phyloP scores from a whole-genome alignment of 225 moss, liverwort and hornwort genomes.

The Marchantia paleacea region DNA sequence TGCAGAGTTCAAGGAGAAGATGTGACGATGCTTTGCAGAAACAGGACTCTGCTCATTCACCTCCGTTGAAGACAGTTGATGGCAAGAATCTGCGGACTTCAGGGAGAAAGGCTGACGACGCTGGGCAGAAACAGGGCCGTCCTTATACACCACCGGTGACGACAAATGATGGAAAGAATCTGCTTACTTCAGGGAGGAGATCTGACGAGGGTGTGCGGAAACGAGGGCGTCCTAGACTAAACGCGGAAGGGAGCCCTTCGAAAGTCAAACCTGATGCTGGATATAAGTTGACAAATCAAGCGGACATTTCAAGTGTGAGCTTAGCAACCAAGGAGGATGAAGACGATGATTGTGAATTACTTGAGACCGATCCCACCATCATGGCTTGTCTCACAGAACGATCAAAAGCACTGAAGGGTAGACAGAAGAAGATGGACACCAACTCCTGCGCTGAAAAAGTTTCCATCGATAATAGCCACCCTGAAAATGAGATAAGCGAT shows the following conservation, averaged over 20 bases:
- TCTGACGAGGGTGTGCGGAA: neutral
- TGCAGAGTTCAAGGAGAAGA: too few species aligned
- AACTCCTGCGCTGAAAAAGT: neutral
- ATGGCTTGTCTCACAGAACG: neutral
- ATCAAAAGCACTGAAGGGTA: neutral
- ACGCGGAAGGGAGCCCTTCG: neutral
- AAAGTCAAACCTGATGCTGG: neutral
- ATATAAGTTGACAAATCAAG: neutral
- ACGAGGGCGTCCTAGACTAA: too few species aligned
- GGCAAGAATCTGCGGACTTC: constrained; percentile 1
- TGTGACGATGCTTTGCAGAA: too few species aligned
- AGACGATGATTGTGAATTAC: neutral
- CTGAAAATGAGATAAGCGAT: neutral
- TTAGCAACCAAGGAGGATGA: neutral
- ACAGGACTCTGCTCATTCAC: too few species aligned
- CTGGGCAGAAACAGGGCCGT: neutral
- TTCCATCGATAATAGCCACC: neutral
- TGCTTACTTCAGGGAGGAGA: neutral
- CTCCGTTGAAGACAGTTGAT: neutral
- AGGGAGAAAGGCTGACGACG: neutral
- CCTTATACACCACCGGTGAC: neutral
- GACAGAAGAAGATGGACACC: neutral
- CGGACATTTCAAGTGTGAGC: neutral
- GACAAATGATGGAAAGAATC: neutral
- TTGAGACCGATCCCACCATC: neutral